Evolutionary conservation across 192 early-diverging fungal genomes (phyloP), one percentile per base, ranked within the genome.

Genomic region (Coemansia sp.): DNA sequence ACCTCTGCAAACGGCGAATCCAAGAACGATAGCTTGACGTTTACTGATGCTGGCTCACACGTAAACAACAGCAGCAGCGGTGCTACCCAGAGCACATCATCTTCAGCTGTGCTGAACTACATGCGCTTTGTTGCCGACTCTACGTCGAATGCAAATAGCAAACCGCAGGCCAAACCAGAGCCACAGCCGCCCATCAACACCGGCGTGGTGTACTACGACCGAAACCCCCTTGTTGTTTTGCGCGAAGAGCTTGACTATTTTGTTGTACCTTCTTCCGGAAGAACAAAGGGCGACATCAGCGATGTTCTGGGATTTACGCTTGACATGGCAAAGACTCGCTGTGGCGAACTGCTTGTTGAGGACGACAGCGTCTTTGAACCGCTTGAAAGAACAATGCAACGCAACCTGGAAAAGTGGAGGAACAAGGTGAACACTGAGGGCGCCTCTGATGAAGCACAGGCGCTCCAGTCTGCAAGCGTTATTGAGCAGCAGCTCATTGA

Each of bases 201-300:
- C 16, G 56, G 69, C 13, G 64, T 75, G 9, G 65, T 54, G 18
- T 81, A 85, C 72, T 67, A 68, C 40, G 84, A 85, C 69, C 89
- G 89, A 43, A 87, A 86, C 47, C 87, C 87, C 15, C 86, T 93
- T 56, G 89, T 93, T 68, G 90, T 91, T 21, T 69, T 93, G 48
- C 84, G 92, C 43, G 92, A 93, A 70, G 90, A 92, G 64, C 77
- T 93, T 53, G 92, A 93, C 67, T 93, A 89, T 65, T 93, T 90
- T 84, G 86, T 87, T 16, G 79, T 87, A 42, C 81, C 81, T 4
- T 58, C 63, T 9, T 76, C 72, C 8, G 81, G 81, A 0, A 45
- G 63, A 8, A 79, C 76, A 56, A 64, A 56, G 21, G 80, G 80
- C 44, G 75, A 83, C 63, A 56, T 83, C 65, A 83, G 80, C 69